Evolutionary conservation across 331 rosid species (phyloP).

Genomic region (Quercus tomentella): DNA sequence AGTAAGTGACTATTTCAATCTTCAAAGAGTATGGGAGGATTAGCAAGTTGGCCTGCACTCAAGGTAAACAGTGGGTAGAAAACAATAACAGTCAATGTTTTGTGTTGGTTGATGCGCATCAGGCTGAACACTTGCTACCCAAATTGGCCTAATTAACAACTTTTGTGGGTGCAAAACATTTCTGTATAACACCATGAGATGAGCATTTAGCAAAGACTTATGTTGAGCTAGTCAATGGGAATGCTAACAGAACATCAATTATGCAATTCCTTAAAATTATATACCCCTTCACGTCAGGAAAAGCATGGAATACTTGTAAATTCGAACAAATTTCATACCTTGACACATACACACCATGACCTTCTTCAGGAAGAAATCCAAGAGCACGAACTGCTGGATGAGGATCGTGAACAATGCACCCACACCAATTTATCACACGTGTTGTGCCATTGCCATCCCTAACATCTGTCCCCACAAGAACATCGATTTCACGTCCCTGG

Average conservation of each 20-base stretch:
- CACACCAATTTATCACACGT: constrained; percentile 85
- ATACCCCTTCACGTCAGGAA: not conserved
- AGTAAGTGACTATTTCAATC: no score
- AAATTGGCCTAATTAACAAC: not conserved
- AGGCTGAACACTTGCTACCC: not conserved
- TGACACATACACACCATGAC: constrained; percentile 93
- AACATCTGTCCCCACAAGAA: constrained; percentile 83
- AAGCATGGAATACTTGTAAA: not conserved
- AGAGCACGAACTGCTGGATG: constrained; percentile 96
- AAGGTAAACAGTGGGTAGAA: not conserved
- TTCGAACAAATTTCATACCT: constrained; percentile 44
- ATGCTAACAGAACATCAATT: not conserved
- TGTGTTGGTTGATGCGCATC: not conserved
- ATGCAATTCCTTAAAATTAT: not conserved
- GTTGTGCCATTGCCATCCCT: constrained; percentile 92
- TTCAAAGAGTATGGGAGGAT: not conserved
- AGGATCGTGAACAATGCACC: constrained; percentile 92
- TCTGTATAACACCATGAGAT: not conserved
- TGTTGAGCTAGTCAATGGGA: not conserved
- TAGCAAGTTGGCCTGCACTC: not conserved
- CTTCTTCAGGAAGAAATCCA: constrained; percentile 98
- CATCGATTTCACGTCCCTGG: constrained; percentile 83
- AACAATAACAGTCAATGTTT: not conserved
- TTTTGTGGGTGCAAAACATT: not conserved
- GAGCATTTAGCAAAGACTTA: not conserved